Conservation (phyloP, 805 yeast species). For the Saccharomycopsis sp. region DNA sequence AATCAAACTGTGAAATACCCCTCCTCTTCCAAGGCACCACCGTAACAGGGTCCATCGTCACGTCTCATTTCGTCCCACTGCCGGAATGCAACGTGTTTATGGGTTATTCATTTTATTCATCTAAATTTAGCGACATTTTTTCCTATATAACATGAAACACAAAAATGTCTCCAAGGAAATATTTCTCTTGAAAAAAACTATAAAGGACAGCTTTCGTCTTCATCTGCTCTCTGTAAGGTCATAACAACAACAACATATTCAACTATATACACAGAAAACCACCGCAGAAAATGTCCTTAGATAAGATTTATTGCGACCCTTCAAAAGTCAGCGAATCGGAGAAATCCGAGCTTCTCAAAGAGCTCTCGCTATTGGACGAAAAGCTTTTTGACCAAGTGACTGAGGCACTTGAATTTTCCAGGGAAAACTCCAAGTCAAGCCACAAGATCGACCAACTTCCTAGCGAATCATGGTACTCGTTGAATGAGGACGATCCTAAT, state of each 20-base stretch:
- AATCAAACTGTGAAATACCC: too few relatives aligned
- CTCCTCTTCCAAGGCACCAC: background rate
- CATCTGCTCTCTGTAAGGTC: too few relatives aligned
- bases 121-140: background rate
- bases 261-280: too few relatives aligned
- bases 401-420: conserved; percentile 30
- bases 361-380: conserved; percentile 11
- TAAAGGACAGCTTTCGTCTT: background rate
- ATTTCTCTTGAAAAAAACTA: background rate
- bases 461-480: conserved; percentile 44
- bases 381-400: conserved; percentile 18
- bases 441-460: conserved; percentile 46
- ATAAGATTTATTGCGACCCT: conserved; percentile 15
- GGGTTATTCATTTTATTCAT: background rate
- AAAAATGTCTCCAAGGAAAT: background rate
- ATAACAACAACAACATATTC: too few relatives aligned
- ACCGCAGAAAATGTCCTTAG: background rate
- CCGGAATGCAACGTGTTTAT: background rate
- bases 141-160: background rate
- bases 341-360: conserved; percentile 4
- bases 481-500: conserved; percentile 27
- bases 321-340: conserved; percentile 12
- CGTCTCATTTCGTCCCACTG: too few relatives aligned
- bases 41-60: too few relatives aligned
- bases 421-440: conserved; percentile 24